Evolutionary conservation across 768 basidiomycete genomes (phyloP).

Genomic region (Leccinum rimulosum): DNA sequence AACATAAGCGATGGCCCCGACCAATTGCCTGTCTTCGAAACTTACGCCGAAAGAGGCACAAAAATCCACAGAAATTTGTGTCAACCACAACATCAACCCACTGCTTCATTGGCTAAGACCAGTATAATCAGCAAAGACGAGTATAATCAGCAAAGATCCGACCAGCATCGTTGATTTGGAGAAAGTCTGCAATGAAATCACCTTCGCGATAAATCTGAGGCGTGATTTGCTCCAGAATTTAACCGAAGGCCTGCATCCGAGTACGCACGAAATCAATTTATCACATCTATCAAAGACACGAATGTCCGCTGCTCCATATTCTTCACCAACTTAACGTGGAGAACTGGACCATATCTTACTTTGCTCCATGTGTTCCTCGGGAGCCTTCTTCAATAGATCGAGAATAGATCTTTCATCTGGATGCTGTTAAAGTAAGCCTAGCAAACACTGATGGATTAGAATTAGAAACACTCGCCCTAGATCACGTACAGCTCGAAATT

Average conservation of each 20-base stretch:
- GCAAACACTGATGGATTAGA: constrained; percentile 2
- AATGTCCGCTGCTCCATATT: constrained; percentile 73
- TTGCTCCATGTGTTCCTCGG: constrained; percentile 74
- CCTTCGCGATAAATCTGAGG: constrained; percentile 77
- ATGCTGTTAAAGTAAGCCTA: constrained; percentile 89
- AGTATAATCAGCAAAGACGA: constrained; percentile 50
- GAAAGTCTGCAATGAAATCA: constrained; percentile 86
- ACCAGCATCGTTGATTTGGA: constrained; percentile 85
- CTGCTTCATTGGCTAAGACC: constrained; percentile 68
- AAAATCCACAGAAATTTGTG: constrained; percentile 63
- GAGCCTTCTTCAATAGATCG: constrained; percentile 62
- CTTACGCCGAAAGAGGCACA: background rate
- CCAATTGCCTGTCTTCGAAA: constrained; percentile 61
- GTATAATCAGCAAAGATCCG: constrained; percentile 97
- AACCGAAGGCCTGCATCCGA: constrained; percentile 60
- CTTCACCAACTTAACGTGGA: constrained; percentile 45
- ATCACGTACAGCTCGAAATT: constrained; percentile 78
- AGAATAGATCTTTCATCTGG: constrained; percentile 76
- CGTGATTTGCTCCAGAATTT: constrained; percentile 73
- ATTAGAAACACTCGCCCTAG: background rate
- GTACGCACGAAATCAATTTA: background rate
- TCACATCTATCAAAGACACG: constrained; percentile 12
- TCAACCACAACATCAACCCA: constrained; percentile 72
- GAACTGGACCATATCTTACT: constrained; percentile 38
- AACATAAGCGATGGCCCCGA: constrained; percentile 75